Evolutionary conservation across 179 eudicot genomes (phyloP), one percentile per base, ranked within the genome.

Genomic region (Beta lomatogona): DNA sequence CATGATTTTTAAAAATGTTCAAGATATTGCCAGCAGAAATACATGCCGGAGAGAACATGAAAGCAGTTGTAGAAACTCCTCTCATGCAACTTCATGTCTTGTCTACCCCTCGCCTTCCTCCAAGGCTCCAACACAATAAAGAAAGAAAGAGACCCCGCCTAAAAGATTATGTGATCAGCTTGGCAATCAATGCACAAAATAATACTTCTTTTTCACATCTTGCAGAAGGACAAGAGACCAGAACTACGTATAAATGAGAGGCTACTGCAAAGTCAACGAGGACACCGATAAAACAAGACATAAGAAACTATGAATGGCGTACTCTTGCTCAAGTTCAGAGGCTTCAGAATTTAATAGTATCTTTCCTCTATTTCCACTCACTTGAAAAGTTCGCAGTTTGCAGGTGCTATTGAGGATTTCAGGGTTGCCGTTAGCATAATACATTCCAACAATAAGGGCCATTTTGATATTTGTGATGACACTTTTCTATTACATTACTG

Each of bases 171-270:
- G 45, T 70, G 64, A 61, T 59, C 68, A 15, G 53, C 70, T 59
- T 67, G 69, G 54, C 45, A 64, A 57, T 55, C 13, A 54, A 63
- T 21, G 53, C 53, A 70, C 54, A 44, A 44, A 54, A 6, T 52
- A 13, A 75, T 75, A 66, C 73, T 44, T 67, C 21, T 44, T 31
- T 80, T 64, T 28, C 58, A 48, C 21, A 48, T 80, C 73, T 74
- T 59, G 78, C 81, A 76, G 86, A 77, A 46, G 64, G 67, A 53
- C 58, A 84, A 77, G 75, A 36, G 68, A 54, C 66, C 15, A 84
- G 63, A 69, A 66, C 67, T 44, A 18, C 75, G 44, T 54, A 76
- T 21, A 84, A 84, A 31, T 80, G 75, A 81, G 52, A 15, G 61
- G 63, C 58, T 57, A 21, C 22, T 63, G 71, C 31, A 57, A 59